Percentiles rank a stretch among this genome's conserved stretches.
Conservation (phyloP, 2,329 filamentous ascomycete species). For the Cyclaneusma minus region DNA sequence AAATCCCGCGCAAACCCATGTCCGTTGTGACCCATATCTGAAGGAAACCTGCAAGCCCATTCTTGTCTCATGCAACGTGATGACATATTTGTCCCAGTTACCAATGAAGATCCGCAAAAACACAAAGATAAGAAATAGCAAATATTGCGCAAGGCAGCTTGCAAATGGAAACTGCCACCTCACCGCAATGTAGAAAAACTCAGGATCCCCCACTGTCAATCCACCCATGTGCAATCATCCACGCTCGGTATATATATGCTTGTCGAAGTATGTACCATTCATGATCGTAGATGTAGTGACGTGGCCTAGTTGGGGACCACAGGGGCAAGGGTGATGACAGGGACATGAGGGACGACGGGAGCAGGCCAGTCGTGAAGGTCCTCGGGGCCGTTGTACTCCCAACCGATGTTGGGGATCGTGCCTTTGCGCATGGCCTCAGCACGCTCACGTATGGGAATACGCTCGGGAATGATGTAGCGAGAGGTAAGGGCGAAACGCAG, state of each 20-base stretch:
- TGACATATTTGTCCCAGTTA: too few species aligned
- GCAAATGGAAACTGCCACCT: too few species aligned
- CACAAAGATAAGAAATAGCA: too few species aligned
- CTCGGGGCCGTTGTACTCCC: slow-evolving; percentile 16
- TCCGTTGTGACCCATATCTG: too few species aligned
- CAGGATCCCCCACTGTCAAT: not conserved
- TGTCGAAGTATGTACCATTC: not conserved
- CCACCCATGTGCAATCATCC: not conserved
- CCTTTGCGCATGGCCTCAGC: slow-evolving; percentile 17
- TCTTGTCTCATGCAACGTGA: too few species aligned
- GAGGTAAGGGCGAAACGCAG: slow-evolving; percentile 41
- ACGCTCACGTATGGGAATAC: slow-evolving; percentile 19
- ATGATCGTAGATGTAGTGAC: not conserved
- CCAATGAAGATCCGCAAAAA: too few species aligned
- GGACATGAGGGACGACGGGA: too few species aligned
- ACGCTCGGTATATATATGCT: not conserved
- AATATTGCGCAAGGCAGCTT: too few species aligned
- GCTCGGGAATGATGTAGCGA: slow-evolving; percentile 30
- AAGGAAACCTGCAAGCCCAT: too few species aligned
- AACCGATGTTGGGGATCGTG: slow-evolving; percentile 18
- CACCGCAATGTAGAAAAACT: too few species aligned
- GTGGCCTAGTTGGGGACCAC: not conserved
- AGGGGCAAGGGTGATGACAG: slow-evolving; percentile 3
- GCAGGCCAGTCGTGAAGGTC: slow-evolving; percentile 9
- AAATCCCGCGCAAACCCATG: too few species aligned